Evolutionary conservation across 2,329 filamentous ascomycete genomes (phyloP).

Genomic region (Cladophialophora exuberans): DNA sequence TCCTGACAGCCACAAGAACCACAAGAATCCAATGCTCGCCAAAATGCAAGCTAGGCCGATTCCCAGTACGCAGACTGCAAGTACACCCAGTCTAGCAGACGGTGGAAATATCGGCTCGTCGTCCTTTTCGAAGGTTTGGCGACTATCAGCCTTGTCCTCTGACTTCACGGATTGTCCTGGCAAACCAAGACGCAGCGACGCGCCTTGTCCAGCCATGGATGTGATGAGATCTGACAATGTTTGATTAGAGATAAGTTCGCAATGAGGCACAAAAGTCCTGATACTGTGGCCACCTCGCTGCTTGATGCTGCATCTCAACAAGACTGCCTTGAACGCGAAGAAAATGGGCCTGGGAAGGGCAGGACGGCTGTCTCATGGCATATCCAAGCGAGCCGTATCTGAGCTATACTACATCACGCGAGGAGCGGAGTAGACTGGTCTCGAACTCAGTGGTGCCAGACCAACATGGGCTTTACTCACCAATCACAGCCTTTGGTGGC

Average conservation of each 20-base stretch:
- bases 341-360: neutral
- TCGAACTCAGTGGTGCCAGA: neutral
- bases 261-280: neutral
- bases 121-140: neutral
- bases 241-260: neutral
- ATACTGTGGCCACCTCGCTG: neutral
- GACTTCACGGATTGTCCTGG: neutral
- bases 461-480: neutral
- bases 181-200: neutral
- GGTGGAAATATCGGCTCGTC: neutral
- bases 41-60: slow-evolving; percentile 5
- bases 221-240: neutral
- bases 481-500: neutral
- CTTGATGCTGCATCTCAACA: neutral
- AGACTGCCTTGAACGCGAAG: neutral
- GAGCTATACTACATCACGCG: neutral
- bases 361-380: neutral
- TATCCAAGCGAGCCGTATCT: neutral
- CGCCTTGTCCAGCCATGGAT: neutral
- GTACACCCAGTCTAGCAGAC: neutral
- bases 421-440: neutral
- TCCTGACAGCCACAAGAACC: slow-evolving; percentile 8
- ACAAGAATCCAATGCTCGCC: slow-evolving; percentile 3
- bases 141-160: neutral
- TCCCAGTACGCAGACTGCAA: slow-evolving; percentile 1